Base-by-base conservation (phyloP, 306 rosid genomes). In the Abrus pulchellus region DNA sequence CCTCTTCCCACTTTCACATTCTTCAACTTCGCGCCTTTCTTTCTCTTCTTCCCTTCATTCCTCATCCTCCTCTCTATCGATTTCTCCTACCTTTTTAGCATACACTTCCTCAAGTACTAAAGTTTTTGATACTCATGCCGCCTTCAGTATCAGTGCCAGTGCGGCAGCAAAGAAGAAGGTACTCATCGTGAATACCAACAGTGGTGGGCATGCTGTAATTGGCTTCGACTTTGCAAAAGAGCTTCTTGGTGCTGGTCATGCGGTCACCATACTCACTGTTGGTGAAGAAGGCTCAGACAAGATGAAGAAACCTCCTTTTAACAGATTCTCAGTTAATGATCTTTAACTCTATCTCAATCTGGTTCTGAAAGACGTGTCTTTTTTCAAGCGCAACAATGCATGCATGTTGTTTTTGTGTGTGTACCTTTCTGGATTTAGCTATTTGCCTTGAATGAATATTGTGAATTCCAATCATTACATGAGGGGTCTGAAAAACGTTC, bases 261-360 rank as follows among this genome's bases (percentile, higher is more conserved):
- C 89, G 1, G 98, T 91, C 84, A 93, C 94, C 8, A 59, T 95
- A 9, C 81, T 95, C 68, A 95, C 98, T 27, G 95, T 94, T 72
- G 97, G 97, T 74, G 97, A 92, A 62, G 92, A 93, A 84, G 68
- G 83, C 76, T 94, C 99, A 0, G 97, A 90, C 77, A 91, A 93
- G 88, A 94, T 93, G 97, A 91, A 90, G 87, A 93, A 94, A 79
- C 94, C 97, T 75, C 99, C 97, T 45, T 95, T 91, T 47, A 89
- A 52, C 88, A 88, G 98, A 93, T 91, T 95, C 80, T 89, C 97
- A 72, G 99, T 89, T 45, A 86, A 54, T 67, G 14, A 64, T 50
- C 52, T 75, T 11, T 9, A 7, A 77, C 63, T 6, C 43, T 14
- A 2, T 33, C 9, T 7, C 49, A 1, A 45, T 13, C 2, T 83